phyloP scores from a whole-genome alignment of 768 basidiomycete species.

The Coprinopsis cinerea region DNA sequence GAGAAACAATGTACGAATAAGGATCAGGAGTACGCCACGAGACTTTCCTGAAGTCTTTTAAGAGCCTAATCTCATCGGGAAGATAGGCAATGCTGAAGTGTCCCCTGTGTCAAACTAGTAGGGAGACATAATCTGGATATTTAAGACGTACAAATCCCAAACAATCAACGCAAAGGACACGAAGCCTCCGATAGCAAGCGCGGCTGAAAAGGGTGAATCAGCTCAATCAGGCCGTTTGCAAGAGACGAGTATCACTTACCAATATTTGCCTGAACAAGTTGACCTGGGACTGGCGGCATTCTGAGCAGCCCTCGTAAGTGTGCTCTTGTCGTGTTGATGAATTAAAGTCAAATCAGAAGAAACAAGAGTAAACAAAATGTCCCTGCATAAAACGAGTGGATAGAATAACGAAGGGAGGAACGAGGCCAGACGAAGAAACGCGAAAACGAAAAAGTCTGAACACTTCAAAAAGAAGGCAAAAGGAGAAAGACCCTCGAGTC shows the following conservation, averaged over 20 bases:
- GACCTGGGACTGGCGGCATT: neutral
- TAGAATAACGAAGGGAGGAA: neutral
- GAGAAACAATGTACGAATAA: neutral
- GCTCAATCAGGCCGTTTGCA: neutral
- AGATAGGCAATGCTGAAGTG: conserved; percentile 1
- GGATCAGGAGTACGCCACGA: conserved; percentile 6
- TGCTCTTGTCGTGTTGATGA: neutral
- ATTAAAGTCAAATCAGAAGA: neutral
- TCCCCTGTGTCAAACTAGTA: neutral
- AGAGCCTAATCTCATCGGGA: conserved; percentile 4
- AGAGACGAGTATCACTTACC: neutral
- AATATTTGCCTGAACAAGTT: conserved; percentile 1
- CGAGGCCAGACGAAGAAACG: neutral
- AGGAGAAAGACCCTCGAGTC: too few relatives aligned
- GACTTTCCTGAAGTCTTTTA: conserved; percentile 5
- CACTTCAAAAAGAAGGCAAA: too few relatives aligned
- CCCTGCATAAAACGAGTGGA: neutral
- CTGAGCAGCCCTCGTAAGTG: too few relatives aligned
- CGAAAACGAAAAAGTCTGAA: neutral
- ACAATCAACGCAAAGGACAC: conserved; percentile 10
- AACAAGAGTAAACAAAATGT: neutral
- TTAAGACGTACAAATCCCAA: conserved; percentile 8
- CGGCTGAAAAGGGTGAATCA: neutral
- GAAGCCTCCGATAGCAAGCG: conserved; percentile 10
- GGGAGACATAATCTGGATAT: neutral